Base-by-base conservation (phyloP, 2,329 filamentous ascomycete genomes). In the Aspergillus clavatus region DNA sequence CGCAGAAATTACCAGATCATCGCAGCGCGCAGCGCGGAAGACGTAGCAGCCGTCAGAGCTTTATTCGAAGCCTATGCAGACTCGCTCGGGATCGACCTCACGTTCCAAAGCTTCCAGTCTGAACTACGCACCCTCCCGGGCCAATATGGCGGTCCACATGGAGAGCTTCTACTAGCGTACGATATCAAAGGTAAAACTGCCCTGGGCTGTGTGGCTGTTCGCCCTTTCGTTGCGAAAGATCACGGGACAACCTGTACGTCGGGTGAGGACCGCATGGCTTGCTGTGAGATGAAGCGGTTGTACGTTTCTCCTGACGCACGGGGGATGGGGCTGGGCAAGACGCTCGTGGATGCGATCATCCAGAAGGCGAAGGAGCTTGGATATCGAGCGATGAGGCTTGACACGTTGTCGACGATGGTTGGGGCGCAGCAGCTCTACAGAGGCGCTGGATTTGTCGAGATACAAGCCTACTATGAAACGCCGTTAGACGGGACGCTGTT, bases 251-350 rank as follows among this genome's bases (percentile, higher is more conserved):
- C 24, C 36, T 2, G n/a, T n/a, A n/a, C n/a, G n/a, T n/a, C n/a
- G n/a, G n/a, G n/a, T n/a, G n/a, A n/a, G n/a, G n/a, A n/a, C n/a
- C n/a, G n/a, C n/a, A n/a, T n/a, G 11, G 40, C 38, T 16, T 58
- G 48, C 52, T 76, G 73, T 53, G 80, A 83, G 58, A 75, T 82
- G 66, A 83, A 83, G 57, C 69, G 79, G 1, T 65, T 83, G 0
- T 83, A 79, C 52, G 70, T 79, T 7, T 48, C 63, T 2, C 74
- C 75, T 0, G 55, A 64, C 31, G 70, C 71, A 1, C 71, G 79
- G 19, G 75, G 78, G 2, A 52, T 68, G 10, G 76, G 78, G 0
- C 56, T 78, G 1, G 78, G 78, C 1, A 69, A 67, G 40, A 63
- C 65, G 3, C 62, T 83, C 14, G 69, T 78, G 4, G 60, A 70